Conservation (phyloP, 2,329 filamentous ascomycete species). For the Epichloe uncinata region DNA sequence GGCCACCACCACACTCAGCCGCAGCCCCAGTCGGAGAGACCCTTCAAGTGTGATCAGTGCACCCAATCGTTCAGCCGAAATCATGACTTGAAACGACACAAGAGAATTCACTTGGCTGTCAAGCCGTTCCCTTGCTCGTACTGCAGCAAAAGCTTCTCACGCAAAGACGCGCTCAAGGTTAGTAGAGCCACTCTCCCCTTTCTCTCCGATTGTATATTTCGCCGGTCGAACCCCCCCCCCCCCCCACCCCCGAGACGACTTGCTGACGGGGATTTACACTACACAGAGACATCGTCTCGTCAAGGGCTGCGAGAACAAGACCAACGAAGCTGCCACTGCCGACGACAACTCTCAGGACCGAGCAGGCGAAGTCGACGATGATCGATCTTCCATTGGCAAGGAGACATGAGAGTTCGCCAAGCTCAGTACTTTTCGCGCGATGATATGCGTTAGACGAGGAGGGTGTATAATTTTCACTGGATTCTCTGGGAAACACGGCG, state of each 20-base stretch:
- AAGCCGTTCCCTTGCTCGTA: conserved; percentile 88
- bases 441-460: neutral
- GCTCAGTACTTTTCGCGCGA: neutral
- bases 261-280: neutral
- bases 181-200: conserved; percentile 13
- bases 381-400: conserved; percentile 4
- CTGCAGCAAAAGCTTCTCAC: conserved; percentile 93
- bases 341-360: conserved; percentile 9
- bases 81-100: conserved; percentile 91
- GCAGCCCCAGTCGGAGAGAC: conserved; percentile 53
- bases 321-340: conserved; percentile 12
- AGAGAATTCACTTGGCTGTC: conserved; percentile 84
- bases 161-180: conserved; percentile 96
- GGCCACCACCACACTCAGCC: conserved; percentile 36
- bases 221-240: too few species aligned
- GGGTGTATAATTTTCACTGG: neutral
- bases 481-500: conserved; percentile 2
- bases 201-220: neutral
- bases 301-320: conserved; percentile 42
- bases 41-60: conserved; percentile 90
- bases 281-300: conserved; percentile 47
- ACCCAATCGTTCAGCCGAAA: conserved; percentile 91
- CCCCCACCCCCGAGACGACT: neutral
- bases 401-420: neutral
- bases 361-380: conserved; percentile 6